phyloP scores from a whole-genome alignment of 257 asterid species.

The Fraxinus quadrangulata region DNA sequence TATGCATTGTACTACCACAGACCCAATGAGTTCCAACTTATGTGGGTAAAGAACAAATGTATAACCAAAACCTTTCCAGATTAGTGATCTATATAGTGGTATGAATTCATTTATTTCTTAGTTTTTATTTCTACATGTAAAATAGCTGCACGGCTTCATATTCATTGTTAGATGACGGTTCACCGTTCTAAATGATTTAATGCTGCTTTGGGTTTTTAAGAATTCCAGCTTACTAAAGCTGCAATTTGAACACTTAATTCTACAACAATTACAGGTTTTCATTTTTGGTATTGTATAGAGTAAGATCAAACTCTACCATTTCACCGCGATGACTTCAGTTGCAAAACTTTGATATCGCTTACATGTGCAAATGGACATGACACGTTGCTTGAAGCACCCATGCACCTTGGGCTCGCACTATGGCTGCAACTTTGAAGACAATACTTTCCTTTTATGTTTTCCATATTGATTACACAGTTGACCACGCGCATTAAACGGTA shows the following conservation, averaged over 20 bases:
- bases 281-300: not conserved
- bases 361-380: slow-evolving; percentile 1
- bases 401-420: not conserved
- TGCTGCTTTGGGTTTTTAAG: not conserved
- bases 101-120: not conserved
- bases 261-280: not conserved
- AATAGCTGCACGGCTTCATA: not conserved
- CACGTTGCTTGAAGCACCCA: not conserved
- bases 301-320: not conserved
- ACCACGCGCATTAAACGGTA: too few species aligned
- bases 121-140: not conserved
- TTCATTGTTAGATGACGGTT: not conserved
- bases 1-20: not conserved
- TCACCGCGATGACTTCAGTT: not conserved
- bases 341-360: not conserved
- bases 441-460: not conserved
- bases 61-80: not conserved
- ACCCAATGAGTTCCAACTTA: not conserved
- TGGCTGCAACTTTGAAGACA: not conserved
- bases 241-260: not conserved
- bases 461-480: not conserved
- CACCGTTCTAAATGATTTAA: not conserved
- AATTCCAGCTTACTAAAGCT: not conserved
- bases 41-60: not conserved
- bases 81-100: not conserved